Percentiles rank a stretch among this genome's conserved stretches.
Conservation (phyloP, 1,284 basidiomycete genomes). For the Irpex lacteus region DNA sequence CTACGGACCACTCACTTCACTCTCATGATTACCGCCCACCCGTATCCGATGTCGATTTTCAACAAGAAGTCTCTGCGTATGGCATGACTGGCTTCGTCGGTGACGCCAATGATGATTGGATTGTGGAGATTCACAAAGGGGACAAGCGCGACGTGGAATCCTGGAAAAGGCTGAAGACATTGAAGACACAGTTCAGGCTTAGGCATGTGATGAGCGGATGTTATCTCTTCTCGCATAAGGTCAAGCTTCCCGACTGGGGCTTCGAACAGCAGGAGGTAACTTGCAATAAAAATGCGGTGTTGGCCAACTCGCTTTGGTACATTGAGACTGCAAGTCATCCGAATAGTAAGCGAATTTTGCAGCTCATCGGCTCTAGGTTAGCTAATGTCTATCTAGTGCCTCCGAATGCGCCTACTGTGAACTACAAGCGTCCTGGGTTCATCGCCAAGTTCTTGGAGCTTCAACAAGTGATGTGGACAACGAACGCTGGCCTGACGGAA, state of each 20-base stretch:
- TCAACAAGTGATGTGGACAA: slow-evolving; percentile 97
- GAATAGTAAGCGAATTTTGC: slow-evolving; percentile 51
- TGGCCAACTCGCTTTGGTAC: slow-evolving; percentile 91
- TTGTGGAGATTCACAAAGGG: slow-evolving; percentile 83
- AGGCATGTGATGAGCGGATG: slow-evolving; percentile 88
- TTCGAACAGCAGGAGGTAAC: slow-evolving; percentile 99
- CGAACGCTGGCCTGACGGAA: slow-evolving; percentile 93
- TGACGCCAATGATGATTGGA: slow-evolving; percentile 95
- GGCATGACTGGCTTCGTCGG: slow-evolving; percentile 85
- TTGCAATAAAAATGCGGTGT: slow-evolving; percentile 95
- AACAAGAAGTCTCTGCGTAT: slow-evolving; percentile 97
- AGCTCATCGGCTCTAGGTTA: slow-evolving; percentile 3
- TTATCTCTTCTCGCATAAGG: slow-evolving; percentile 97
- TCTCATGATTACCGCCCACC: slow-evolving; percentile 94
- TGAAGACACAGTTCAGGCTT: slow-evolving; percentile 84
- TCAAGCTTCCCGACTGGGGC: slow-evolving; percentile 97
- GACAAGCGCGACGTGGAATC: slow-evolving; percentile 68
- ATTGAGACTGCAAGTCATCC: slow-evolving; percentile 87
- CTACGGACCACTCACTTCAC: slow-evolving; percentile 87
- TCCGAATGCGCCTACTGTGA: slow-evolving; percentile 74
- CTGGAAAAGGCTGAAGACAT: slow-evolving; percentile 69
- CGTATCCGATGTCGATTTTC: slow-evolving; percentile 98
- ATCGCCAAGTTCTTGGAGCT: slow-evolving; percentile 89
- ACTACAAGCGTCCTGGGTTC: slow-evolving; percentile 87
- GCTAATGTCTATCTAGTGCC: slow-evolving; percentile 50